phyloP scores from a whole-genome alignment of 805 yeast species.

The Metschnikowia cerradonensis region DNA sequence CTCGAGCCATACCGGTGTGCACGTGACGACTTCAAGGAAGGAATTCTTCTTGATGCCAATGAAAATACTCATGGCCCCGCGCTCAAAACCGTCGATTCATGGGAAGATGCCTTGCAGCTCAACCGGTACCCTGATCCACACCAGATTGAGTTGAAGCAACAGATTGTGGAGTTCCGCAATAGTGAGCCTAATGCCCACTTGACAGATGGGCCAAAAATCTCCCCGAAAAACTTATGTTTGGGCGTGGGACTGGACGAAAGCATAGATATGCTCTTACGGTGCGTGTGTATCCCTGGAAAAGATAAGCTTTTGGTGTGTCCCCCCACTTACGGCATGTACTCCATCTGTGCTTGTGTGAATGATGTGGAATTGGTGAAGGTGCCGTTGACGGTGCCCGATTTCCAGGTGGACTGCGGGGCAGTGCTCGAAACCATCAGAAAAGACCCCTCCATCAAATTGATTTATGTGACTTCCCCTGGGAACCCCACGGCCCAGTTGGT shows the following conservation, averaged over 20 bases:
- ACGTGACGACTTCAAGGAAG: slow-evolving; percentile 88
- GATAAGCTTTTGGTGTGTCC: slow-evolving; percentile 86
- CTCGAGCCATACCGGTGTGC: slow-evolving; percentile 96
- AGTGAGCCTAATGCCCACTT: slow-evolving; percentile 31
- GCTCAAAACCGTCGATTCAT: slow-evolving; percentile 38
- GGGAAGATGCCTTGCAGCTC: slow-evolving; percentile 53
- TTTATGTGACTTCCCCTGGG: slow-evolving; percentile 92
- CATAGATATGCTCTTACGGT: slow-evolving; percentile 82
- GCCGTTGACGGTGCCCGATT: slow-evolving; percentile 53
- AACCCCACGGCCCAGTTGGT: slow-evolving; percentile 84
- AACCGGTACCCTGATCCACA: slow-evolving; percentile 98
- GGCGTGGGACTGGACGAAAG: slow-evolving; percentile 98
- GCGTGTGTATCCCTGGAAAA: slow-evolving; percentile 74
- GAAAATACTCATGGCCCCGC: slow-evolving; percentile 95
- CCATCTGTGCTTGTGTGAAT: slow-evolving; percentile 84
- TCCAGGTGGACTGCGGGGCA: slow-evolving; percentile 53
- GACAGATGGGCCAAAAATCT: slow-evolving; percentile 25
- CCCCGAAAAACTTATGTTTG: slow-evolving; percentile 71
- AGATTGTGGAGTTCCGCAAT: slow-evolving; percentile 71
- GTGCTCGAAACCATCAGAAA: slow-evolving; percentile 47
- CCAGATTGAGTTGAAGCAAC: slow-evolving; percentile 69
- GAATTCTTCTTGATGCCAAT: slow-evolving; percentile 89
- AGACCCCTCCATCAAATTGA: slow-evolving; percentile 66
- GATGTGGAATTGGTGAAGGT: slow-evolving; percentile 77
- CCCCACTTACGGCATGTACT: slow-evolving; percentile 97